Conservation (phyloP, 1,284 basidiomycete species). For the Cutaneotrichosporon mucoides region DNA sequence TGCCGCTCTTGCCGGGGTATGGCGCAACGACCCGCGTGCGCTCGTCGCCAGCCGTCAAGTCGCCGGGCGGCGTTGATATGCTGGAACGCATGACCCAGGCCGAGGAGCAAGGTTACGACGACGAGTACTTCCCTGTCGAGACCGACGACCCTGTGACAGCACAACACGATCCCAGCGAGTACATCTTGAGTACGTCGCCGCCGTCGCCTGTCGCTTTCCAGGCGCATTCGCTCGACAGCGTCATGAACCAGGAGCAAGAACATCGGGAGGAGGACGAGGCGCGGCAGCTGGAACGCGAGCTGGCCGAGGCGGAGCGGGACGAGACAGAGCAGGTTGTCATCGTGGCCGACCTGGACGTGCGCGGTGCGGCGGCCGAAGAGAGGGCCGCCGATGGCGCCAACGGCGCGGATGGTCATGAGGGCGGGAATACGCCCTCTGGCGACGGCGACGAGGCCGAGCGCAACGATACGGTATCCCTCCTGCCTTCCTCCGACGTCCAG, state of each 20-base stretch:
- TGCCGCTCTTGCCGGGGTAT: constrained; percentile 87
- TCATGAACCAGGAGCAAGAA: constrained; percentile 1
- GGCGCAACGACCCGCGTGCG: constrained; percentile 77
- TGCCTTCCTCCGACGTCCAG: background rate
- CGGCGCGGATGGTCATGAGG: too few relatives aligned
- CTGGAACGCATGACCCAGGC: constrained; percentile 71
- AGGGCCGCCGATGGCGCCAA: too few relatives aligned
- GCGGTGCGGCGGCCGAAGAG: too few relatives aligned
- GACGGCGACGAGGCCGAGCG: too few relatives aligned
- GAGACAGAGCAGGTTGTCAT: too few relatives aligned
- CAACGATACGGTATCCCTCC: too few relatives aligned
- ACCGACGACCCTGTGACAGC: constrained; percentile 21
- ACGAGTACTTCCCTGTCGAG: constrained; percentile 63
- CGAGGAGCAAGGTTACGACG: constrained; percentile 85
- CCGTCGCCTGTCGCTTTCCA: constrained; percentile 17
- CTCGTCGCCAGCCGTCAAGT: constrained; percentile 66
- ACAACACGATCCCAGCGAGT: constrained; percentile 39
- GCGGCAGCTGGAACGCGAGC: background rate
- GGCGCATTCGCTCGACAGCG: constrained; percentile 6
- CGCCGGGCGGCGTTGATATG: constrained; percentile 59
- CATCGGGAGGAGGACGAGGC: background rate
- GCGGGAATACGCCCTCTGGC: too few relatives aligned
- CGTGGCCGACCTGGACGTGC: too few relatives aligned
- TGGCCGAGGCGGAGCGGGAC: background rate
- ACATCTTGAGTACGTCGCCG: constrained; percentile 44